Evolutionary conservation across 2,329 filamentous ascomycete species (phyloP).

Genomic region (Venturia oleaginea): DNA sequence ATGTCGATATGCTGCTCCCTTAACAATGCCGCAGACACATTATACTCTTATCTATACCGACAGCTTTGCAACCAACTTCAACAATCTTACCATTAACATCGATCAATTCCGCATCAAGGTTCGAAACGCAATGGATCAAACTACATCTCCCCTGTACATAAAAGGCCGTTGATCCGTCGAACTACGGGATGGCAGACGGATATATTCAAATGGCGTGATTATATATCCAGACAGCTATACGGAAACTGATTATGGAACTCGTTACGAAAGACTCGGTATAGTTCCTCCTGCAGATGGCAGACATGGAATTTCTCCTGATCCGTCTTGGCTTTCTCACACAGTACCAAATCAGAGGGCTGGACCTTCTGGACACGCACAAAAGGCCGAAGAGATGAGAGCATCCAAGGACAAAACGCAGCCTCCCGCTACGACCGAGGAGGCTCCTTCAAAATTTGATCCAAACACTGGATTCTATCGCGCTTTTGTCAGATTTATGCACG

Average conservation of each 20-base stretch:
- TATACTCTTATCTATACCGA: neutral
- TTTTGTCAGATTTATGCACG: neutral
- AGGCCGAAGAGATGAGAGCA: neutral
- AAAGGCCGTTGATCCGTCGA: neutral
- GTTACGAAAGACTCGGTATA: neutral
- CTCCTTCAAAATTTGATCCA: neutral
- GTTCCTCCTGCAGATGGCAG: neutral
- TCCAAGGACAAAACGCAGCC: neutral
- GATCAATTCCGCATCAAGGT: neutral
- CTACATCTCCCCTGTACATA: neutral
- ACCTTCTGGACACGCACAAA: neutral
- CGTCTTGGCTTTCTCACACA: neutral
- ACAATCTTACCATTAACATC: neutral
- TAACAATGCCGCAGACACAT: neutral
- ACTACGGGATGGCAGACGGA: neutral
- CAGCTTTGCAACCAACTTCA: neutral
- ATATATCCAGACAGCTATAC: neutral
- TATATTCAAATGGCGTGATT: neutral
- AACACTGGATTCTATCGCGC: neutral
- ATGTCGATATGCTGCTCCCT: neutral
- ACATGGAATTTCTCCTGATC: neutral
- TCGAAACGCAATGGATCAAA: neutral
- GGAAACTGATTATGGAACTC: neutral
- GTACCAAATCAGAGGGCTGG: neutral
- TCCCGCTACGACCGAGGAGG: neutral